These are phyloP conservation scores for Hericium alpestre DNA, from an alignment of 768 basidiomycete species.

Conservation along the genomic window DNA sequence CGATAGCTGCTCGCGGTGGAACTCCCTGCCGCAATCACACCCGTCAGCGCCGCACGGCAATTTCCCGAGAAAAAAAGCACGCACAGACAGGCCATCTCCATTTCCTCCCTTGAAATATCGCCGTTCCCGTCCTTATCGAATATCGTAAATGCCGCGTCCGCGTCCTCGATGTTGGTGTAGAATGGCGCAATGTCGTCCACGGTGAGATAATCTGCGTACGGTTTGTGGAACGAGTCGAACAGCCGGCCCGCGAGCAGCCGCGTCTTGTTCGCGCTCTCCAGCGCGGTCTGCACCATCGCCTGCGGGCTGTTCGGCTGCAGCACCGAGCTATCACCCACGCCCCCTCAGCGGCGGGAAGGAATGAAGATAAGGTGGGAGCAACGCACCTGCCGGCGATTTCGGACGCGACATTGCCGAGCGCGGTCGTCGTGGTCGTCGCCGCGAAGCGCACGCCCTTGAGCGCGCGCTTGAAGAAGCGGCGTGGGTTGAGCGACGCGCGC, in stretches of 20 bases:
- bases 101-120: constrained; percentile 58
- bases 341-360: neutral
- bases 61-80: neutral
- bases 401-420: constrained; percentile 49
- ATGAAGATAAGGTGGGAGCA: too few relatives aligned
- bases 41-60: neutral
- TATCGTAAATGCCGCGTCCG: constrained; percentile 53
- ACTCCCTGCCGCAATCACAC: constrained; percentile 36
- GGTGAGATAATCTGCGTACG: constrained; percentile 45
- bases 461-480: constrained; percentile 56
- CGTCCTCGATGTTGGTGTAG: constrained; percentile 60
- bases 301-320: constrained; percentile 82
- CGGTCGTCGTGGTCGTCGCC: constrained; percentile 76
- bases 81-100: constrained; percentile 66
- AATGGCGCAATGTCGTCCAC: constrained; percentile 61
- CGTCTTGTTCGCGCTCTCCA: constrained; percentile 74
- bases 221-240: constrained; percentile 74
- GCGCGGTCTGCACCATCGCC: constrained; percentile 68
- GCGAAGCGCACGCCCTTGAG: constrained; percentile 59
- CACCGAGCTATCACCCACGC: constrained; percentile 38
- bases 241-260: constrained; percentile 59
- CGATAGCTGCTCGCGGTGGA: constrained; percentile 77
- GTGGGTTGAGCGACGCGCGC: constrained; percentile 39
- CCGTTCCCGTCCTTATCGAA: constrained; percentile 70
- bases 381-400: constrained; percentile 44